Conservation (phyloP, 1,284 basidiomycete genomes). For the Ustilago vetiveriae region DNA sequence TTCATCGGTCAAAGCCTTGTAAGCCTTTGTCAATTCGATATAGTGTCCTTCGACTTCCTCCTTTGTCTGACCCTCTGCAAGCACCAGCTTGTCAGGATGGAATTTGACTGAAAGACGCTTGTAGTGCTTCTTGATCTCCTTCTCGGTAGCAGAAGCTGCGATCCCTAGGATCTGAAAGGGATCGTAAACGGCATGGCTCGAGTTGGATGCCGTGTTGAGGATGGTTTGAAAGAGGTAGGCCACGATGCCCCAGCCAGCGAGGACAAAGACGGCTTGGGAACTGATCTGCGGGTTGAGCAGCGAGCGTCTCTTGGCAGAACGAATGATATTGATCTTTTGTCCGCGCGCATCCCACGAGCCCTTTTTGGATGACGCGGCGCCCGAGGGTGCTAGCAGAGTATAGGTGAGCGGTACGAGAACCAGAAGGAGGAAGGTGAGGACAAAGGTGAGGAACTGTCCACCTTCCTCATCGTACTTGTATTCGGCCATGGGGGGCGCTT, state of each 20-base stretch:
- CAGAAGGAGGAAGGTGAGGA: slow-evolving; percentile 63
- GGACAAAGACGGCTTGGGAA: slow-evolving; percentile 66
- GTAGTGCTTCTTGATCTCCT: slow-evolving; percentile 95
- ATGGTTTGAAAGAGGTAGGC: slow-evolving; percentile 76
- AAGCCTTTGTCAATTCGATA: slow-evolving; percentile 95
- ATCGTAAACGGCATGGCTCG: slow-evolving; percentile 74
- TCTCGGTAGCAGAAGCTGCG: slow-evolving; percentile 79
- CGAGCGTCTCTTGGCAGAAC: slow-evolving; percentile 31
- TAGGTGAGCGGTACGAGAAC: slow-evolving; percentile 64
- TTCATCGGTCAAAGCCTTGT: slow-evolving; percentile 95
- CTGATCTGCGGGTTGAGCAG: slow-evolving; percentile 57
- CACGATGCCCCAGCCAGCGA: slow-evolving; percentile 80
- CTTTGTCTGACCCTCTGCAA: slow-evolving; percentile 81
- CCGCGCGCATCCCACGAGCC: slow-evolving; percentile 61
- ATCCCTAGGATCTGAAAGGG: slow-evolving; percentile 95
- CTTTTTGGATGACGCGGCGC: slow-evolving; percentile 22
- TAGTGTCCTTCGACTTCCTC: slow-evolving; percentile 90
- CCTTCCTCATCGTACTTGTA: slow-evolving; percentile 68
- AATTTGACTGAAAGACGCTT: slow-evolving; percentile 76
- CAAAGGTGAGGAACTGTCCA: slow-evolving; percentile 65
- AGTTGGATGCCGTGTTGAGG: slow-evolving; percentile 72
- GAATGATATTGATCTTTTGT: slow-evolving; percentile 56
- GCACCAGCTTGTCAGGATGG: slow-evolving; percentile 95
- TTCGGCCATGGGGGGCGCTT: slow-evolving; percentile 52
- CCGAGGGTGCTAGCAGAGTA: slow-evolving; percentile 43